These are phyloP conservation scores for Akanthomyces muscarius DNA, from an alignment of 2,329 filamentous ascomycete genomes.

Conservation along the genomic window DNA sequence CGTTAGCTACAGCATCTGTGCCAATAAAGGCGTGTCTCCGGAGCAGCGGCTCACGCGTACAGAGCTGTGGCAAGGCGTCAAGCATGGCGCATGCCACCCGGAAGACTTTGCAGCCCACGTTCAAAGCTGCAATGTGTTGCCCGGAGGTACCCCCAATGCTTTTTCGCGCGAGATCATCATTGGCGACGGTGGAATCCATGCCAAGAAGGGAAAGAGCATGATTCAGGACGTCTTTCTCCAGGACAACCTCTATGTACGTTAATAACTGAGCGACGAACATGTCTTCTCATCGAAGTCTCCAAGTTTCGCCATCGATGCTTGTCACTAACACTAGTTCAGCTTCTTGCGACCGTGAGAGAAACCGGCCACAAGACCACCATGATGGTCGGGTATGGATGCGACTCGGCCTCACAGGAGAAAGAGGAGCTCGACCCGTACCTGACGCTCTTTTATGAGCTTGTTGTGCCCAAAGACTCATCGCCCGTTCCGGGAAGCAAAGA, in stretches of 20 bases:
- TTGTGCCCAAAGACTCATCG: slow-evolving; percentile 1
- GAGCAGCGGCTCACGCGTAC: slow-evolving; percentile 1
- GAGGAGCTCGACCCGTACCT: background rate
- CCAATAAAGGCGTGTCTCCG: background rate
- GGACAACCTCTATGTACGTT: background rate
- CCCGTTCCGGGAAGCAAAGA: background rate
- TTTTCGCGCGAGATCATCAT: background rate
- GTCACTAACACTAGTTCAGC: background rate
- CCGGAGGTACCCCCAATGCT: background rate
- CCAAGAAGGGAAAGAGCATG: slow-evolving; percentile 3
- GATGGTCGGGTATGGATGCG: slow-evolving; percentile 2
- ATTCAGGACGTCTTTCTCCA: background rate
- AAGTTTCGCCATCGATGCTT: background rate
- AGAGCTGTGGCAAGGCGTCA: slow-evolving; percentile 2
- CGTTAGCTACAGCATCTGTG: background rate
- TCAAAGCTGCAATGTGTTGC: background rate
- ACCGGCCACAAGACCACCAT: background rate
- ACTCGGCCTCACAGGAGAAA: slow-evolving; percentile 1
- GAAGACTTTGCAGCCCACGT: background rate
- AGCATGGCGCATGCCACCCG: background rate
- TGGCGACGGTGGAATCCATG: background rate
- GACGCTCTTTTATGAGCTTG: slow-evolving; percentile 2
- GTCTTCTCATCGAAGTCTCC: background rate
- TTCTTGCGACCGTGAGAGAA: background rate
- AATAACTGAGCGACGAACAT: background rate